Percentiles rank a stretch among this genome's conserved stretches.
These are phyloP conservation scores for Lichtheimia hyalospora DNA, from an alignment of 371 early-diverging fungal species.

Conservation along the genomic window DNA sequence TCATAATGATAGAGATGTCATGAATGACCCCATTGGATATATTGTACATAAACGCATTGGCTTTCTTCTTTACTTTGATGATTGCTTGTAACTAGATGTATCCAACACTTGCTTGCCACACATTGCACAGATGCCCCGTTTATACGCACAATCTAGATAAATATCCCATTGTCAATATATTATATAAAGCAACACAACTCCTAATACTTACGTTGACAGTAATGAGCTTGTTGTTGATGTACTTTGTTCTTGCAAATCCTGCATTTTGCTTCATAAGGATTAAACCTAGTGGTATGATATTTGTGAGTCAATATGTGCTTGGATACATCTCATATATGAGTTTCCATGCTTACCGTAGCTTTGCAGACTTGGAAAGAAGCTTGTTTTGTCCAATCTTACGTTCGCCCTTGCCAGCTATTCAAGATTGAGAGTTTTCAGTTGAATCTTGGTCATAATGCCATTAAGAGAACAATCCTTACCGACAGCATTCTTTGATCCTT, in stretches of 20 bases:
- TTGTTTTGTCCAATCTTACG: constrained; percentile 73
- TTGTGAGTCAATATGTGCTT: background rate
- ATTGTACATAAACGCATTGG: background rate
- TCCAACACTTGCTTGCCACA: constrained; percentile 76
- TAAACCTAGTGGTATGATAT: constrained; percentile 26
- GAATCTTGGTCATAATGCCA: background rate
- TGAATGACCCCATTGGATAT: too few relatives aligned
- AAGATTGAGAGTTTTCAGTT: background rate
- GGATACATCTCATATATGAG: background rate
- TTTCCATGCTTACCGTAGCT: constrained; percentile 44
- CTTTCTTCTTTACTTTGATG: constrained; percentile 41
- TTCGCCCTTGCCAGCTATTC: constrained; percentile 43
- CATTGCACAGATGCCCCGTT: constrained; percentile 79
- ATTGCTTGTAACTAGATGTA: constrained; percentile 63
- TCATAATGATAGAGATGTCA: too few relatives aligned
- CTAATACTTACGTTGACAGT: constrained; percentile 62
- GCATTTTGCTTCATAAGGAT: constrained; percentile 63
- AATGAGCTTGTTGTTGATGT: constrained; percentile 62
- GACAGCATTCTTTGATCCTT: constrained; percentile 59
- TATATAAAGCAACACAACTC: background rate
- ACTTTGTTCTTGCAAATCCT: constrained; percentile 66
- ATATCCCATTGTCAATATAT: background rate
- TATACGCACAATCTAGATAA: constrained; percentile 65
- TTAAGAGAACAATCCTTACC: constrained; percentile 23
- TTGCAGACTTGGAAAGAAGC: constrained; percentile 60